Conservation (phyloP, 73 alveolate species). For the Uronychia setigera region DNA sequence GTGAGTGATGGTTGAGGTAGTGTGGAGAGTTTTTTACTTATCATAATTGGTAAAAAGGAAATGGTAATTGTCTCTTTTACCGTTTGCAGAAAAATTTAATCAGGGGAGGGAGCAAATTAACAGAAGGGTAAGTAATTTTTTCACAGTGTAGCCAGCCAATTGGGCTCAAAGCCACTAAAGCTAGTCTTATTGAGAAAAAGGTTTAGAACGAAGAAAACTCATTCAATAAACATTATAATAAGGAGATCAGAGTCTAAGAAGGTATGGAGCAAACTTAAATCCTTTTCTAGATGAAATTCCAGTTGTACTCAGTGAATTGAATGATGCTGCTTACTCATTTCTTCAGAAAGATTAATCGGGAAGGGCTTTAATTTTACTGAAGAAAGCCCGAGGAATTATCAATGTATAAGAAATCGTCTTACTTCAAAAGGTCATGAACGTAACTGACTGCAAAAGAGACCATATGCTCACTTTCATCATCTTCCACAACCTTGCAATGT, state of each 20-base stretch:
- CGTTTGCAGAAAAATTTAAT: too few relatives aligned
- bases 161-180: too few relatives aligned
- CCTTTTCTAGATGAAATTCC: conserved; percentile 38
- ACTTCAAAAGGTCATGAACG: conserved; percentile 9
- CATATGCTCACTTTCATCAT: conserved; percentile 30
- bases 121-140: too few relatives aligned
- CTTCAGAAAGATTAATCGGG: conserved; percentile 31
- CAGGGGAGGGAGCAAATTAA: too few relatives aligned
- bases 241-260: conserved; percentile 46
- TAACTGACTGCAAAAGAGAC: conserved; percentile 21
- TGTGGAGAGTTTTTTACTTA: too few relatives aligned
- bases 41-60: too few relatives aligned
- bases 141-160: too few relatives aligned
- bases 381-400: conserved; percentile 45
- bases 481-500: conserved; percentile 39
- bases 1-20: too few relatives aligned
- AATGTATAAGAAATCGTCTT: conserved; percentile 32
- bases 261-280: conserved; percentile 5
- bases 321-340: conserved; percentile 30
- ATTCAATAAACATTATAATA: conserved; percentile 47
- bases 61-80: too few relatives aligned
- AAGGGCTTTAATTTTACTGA: conserved; percentile 22
- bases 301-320: conserved; percentile 21
- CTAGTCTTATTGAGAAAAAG: not conserved
- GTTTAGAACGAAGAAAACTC: conserved; percentile 27